A percentile compares a stretch with the other conserved stretches of the same genome.
Evolutionary conservation across 148 eudicot species (phyloP).

Genomic region (Arctostaphylos glauca): DNA sequence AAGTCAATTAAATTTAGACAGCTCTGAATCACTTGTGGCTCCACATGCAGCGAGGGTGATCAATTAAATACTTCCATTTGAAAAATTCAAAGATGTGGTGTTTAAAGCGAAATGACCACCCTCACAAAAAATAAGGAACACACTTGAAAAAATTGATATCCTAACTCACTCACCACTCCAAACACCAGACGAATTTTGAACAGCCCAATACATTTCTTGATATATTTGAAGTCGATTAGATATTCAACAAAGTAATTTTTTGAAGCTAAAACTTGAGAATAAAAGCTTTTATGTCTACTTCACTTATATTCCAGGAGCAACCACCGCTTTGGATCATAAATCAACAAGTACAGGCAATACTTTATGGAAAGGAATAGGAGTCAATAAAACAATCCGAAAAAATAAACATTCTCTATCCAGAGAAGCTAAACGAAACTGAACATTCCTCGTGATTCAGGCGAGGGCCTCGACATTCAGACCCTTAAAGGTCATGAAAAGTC

Average conservation of each 20-base stretch:
- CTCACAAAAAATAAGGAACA: neutral
- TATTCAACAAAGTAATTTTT: neutral
- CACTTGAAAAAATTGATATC: neutral
- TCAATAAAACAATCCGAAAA: neutral
- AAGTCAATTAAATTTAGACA: neutral
- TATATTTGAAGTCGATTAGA: neutral
- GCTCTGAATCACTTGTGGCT: constrained; percentile 3
- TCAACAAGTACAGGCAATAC: neutral
- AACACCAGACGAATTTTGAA: neutral
- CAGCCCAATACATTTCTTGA: neutral
- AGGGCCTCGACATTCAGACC: neutral
- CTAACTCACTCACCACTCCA: neutral
- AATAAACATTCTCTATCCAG: neutral
- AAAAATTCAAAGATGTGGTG: neutral
- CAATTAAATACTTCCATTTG: neutral
- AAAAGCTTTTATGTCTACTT: neutral
- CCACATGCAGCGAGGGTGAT: neutral
- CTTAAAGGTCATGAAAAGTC: neutral
- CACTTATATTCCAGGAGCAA: neutral
- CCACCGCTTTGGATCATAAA: neutral
- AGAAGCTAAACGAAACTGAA: neutral
- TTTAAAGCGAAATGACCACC: neutral
- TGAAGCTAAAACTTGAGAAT: neutral
- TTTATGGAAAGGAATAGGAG: neutral
- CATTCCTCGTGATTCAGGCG: neutral